Evolutionary conservation across 805 yeast species (phyloP), one percentile per base, ranked within the genome.

Genomic region (Lachancea mirantina): DNA sequence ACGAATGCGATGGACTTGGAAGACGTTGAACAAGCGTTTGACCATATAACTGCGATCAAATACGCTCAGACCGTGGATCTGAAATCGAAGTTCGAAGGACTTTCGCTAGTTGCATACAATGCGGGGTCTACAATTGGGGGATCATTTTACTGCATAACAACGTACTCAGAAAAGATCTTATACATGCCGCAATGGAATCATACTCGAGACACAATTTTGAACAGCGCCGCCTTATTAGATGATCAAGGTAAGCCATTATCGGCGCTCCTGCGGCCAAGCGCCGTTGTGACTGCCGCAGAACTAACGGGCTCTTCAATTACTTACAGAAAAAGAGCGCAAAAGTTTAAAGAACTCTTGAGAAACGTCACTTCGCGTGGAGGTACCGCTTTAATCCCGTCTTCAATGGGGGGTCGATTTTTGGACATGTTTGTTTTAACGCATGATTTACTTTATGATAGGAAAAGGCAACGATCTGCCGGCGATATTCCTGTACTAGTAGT

Each of bases 51-150:
- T 4, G 62, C 81, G 1, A 62, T 92, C 30, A 89, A 88, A 47
- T 87, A 78, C 52, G 72, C 87, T 0, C 98, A 92, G 55, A 72
- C 84, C 2, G 65, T 79, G 9, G 69, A 69, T 26, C 59, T 84
- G 30, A 62, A 75, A 37, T 85, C 79, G 6, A 70, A 66, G 33
- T 63, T 61, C 23, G 76, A 74, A 38, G 84, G 78, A 19, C 55
- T 78, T 22, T 65, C 73, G 3, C 62, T 89, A 14, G 78, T 94
- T 0, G 94, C 96, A 0, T 76, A 78, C 45, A 87, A 83, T 54
- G 78, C 96, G 0, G 99, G 99, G 3, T 95, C 84, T 51, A 69
- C 94, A 0, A 67, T 92, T 18, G 99, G 99, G 40, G 97, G 98
- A 9, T 76, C 94, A 0, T 74, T 88, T 28, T 88, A 96, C 96